Evolutionary conservation across 2,329 filamentous ascomycete species (phyloP).

Genomic region (Ceratocystis alfenasii): DNA sequence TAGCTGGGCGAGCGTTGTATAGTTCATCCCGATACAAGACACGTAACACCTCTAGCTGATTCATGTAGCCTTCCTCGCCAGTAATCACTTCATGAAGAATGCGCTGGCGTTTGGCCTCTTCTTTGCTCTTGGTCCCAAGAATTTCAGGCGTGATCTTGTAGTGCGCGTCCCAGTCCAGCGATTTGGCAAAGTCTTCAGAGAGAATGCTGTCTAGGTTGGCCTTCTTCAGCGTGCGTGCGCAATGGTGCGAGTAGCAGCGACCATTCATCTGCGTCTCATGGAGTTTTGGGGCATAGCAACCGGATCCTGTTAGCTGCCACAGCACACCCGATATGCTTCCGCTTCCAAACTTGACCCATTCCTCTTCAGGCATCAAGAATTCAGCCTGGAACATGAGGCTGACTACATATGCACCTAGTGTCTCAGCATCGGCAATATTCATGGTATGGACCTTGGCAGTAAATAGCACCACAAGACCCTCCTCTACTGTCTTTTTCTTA

Average conservation of each 20-base stretch:
- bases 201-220: constrained; percentile 70
- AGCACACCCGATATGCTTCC: constrained; percentile 77
- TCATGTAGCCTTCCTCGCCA: constrained; percentile 83
- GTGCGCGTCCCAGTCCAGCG: constrained; percentile 77
- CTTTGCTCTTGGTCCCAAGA: constrained; percentile 58
- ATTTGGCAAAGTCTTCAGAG: constrained; percentile 53
- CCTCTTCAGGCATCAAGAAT: constrained; percentile 76
- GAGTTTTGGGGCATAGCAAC: constrained; percentile 78
- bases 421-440: constrained; percentile 95
- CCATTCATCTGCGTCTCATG: constrained; percentile 59
- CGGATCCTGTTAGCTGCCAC: constrained; percentile 81
- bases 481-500: constrained; percentile 70
- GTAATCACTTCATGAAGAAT: constrained; percentile 91
- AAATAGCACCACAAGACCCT: constrained; percentile 79
- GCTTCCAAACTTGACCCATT: constrained; percentile 89
- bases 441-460: constrained; percentile 93
- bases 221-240: constrained; percentile 87
- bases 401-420: constrained; percentile 65
- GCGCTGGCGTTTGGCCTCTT: constrained; percentile 87
- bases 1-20: constrained; percentile 57
- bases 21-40: constrained; percentile 78
- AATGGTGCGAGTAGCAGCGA: constrained; percentile 87
- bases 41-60: constrained; percentile 73
- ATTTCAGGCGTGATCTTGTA: constrained; percentile 73
- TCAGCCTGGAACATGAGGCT: constrained; percentile 66